phyloP scores from a whole-genome alignment of 2,329 filamentous ascomycete genomes.

The Tolypocladium nubicola region DNA sequence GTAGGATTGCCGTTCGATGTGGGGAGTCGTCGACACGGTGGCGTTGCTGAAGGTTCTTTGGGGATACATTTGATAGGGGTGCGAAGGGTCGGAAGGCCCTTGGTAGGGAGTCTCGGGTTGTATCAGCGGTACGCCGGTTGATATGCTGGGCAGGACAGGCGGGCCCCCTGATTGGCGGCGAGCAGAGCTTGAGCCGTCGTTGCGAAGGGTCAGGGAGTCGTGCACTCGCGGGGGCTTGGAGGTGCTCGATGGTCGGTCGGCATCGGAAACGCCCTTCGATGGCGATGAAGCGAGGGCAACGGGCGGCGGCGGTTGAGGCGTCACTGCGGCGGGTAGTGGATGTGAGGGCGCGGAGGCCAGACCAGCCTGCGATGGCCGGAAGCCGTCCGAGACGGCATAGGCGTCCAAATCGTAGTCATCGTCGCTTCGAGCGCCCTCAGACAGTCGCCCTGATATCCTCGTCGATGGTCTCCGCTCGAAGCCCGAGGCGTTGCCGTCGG shows the following conservation, averaged over 20 bases:
- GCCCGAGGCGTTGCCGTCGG: conserved; percentile 25
- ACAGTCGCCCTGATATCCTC: conserved; percentile 29
- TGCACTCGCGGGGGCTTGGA: conserved; percentile 39
- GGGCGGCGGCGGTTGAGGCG: conserved; percentile 9
- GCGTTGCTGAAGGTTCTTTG: conserved; percentile 61
- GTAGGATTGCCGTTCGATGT: conserved; percentile 33
- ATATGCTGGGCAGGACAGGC: conserved; percentile 12
- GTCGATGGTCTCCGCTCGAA: conserved; percentile 31
- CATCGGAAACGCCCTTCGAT: conserved; percentile 11
- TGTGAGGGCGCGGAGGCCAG: conserved; percentile 11
- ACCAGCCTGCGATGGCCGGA: conserved; percentile 1
- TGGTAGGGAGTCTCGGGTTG: conserved; percentile 54
- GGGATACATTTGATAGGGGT: conserved; percentile 77
- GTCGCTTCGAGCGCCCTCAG: conserved; percentile 16
- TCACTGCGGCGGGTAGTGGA: conserved; percentile 8
- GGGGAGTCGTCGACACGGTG: conserved; percentile 55
- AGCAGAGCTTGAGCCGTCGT: conserved; percentile 32
- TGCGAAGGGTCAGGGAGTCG: conserved; percentile 40
- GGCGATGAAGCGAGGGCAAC: conserved; percentile 9
- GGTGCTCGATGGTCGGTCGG: conserved; percentile 41
- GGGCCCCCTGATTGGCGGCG: conserved; percentile 3
- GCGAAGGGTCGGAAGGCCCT: conserved; percentile 63
- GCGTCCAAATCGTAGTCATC: conserved; percentile 39
- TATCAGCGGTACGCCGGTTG: conserved; percentile 26
- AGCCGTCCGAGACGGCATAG: conserved; percentile 40